Percentiles rank a stretch among this genome's conserved stretches.
These are phyloP conservation scores for Fraxinus platypoda DNA, from an alignment of 305 asterid species.

Conservation along the genomic window DNA sequence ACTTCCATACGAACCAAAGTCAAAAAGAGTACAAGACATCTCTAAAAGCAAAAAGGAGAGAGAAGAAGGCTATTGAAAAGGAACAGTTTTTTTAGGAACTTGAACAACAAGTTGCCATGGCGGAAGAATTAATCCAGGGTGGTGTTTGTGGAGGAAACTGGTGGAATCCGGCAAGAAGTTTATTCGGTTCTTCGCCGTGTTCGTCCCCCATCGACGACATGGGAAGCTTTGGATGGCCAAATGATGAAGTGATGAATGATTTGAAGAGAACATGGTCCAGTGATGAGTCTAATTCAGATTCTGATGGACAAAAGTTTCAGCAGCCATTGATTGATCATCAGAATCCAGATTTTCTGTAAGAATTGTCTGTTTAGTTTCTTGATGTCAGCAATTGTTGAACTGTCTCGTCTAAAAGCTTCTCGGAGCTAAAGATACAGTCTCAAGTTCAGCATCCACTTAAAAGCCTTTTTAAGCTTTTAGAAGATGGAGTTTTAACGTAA, in stretches of 20 bases:
- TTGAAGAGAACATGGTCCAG: constrained; percentile 10
- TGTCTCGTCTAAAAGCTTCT: neutral
- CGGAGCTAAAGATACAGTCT: neutral
- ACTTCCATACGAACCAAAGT: constrained; percentile 24
- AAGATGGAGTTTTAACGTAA: neutral
- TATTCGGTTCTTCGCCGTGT: constrained; percentile 6
- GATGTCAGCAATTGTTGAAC: neutral
- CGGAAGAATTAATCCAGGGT: constrained; percentile 15
- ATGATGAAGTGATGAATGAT: constrained; percentile 8
- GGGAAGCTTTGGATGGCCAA: constrained; percentile 24
- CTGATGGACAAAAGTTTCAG: constrained; percentile 17
- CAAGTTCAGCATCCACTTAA: neutral
- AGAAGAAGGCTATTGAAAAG: neutral
- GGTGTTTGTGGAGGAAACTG: constrained; percentile 18
- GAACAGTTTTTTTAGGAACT: neutral
- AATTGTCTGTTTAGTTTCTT: neutral
- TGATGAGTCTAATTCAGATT: constrained; percentile 14
- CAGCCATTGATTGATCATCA: constrained; percentile 7
- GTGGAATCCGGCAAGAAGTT: constrained; percentile 18
- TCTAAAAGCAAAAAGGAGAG: neutral
- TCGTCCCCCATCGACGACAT: constrained; percentile 10
- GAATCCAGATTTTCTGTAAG: constrained; percentile 23
- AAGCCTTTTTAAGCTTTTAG: neutral
- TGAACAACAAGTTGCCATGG: constrained; percentile 18
- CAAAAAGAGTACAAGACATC: neutral